Conservation (phyloP, 108 stramenopile species). For the Nitzschia sp. region DNA sequence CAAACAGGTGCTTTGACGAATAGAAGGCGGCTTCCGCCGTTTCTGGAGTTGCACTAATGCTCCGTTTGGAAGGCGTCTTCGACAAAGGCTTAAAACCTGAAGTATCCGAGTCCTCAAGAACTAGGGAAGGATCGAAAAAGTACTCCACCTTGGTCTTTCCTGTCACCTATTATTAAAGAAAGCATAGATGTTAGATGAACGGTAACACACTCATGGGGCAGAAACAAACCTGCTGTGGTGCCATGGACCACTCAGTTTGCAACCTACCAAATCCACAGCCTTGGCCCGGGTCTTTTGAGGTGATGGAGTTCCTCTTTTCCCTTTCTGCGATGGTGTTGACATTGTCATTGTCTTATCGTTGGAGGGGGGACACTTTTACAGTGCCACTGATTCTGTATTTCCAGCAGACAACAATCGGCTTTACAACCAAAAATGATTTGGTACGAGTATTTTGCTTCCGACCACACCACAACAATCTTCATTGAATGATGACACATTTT, state of each 20-base stretch:
- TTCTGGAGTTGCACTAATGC: background rate
- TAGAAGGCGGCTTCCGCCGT: conserved; percentile 26
- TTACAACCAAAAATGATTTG: too few relatives aligned
- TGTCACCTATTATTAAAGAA: too few relatives aligned
- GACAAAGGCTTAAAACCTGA: conserved; percentile 19
- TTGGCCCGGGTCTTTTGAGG: conserved; percentile 31
- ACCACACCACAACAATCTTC: too few relatives aligned
- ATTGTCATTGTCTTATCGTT: too few relatives aligned
- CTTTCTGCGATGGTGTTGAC: background rate
- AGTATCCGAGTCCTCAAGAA: conserved; percentile 43
- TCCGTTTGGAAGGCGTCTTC: conserved; percentile 36
- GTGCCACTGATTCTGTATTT: too few relatives aligned
- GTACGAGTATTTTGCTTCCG: too few relatives aligned
- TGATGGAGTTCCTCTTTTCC: background rate
- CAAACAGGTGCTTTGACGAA: conserved; percentile 70
- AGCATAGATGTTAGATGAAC: too few relatives aligned
- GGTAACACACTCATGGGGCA: too few relatives aligned
- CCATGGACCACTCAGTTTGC: background rate
- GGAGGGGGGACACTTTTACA: too few relatives aligned
- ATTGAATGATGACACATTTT: too few relatives aligned
- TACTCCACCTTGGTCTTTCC: conserved; percentile 84
- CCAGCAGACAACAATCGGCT: too few relatives aligned
- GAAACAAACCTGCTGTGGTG: too few relatives aligned
- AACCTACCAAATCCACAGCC: conserved; percentile 51
- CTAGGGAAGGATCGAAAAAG: conserved; percentile 75